A percentile compares a stretch with the other conserved stretches of the same genome.
Evolutionary conservation across 2,329 filamentous ascomycete species (phyloP).

Genomic region (Pseudogymnoascus sp.): DNA sequence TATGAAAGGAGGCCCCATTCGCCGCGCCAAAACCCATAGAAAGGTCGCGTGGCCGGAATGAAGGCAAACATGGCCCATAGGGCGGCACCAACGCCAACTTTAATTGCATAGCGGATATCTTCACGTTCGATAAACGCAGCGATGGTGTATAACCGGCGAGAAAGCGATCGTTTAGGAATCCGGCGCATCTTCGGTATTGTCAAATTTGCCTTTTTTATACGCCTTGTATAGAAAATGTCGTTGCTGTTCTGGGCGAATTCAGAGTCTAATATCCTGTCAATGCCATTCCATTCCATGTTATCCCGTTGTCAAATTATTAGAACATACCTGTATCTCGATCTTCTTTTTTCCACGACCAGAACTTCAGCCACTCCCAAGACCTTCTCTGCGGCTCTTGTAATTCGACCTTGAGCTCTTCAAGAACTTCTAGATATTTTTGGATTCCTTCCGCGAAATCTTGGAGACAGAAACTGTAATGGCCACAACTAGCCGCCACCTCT

Average conservation of each 20-base stretch:
- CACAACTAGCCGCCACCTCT: conserved; percentile 94
- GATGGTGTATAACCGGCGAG: not conserved
- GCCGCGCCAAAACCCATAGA: conserved; percentile 81
- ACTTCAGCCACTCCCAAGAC: conserved; percentile 76
- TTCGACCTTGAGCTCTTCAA: conserved; percentile 74
- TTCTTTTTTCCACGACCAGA: conserved; percentile 52
- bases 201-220: not conserved
- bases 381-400: conserved; percentile 52
- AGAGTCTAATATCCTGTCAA: not conserved
- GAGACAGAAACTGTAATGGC: conserved; percentile 89
- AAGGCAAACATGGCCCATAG: conserved; percentile 87
- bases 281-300: not conserved
- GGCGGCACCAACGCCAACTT: conserved; percentile 83
- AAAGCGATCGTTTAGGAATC: conserved; percentile 1
- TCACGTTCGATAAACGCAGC: conserved; percentile 1
- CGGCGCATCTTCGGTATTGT: conserved; percentile 2
- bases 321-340: not conserved
- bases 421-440: conserved; percentile 67
- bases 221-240: not conserved
- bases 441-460: conserved; percentile 88
- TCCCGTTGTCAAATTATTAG: not conserved
- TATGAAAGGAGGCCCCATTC: conserved; percentile 96
- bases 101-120: conserved; percentile 67
- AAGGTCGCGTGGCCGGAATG: conserved; percentile 63
- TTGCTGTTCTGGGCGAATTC: conserved; percentile 1